A percentile compares a stretch with the other conserved stretches of the same genome.
Conservation (phyloP, 2,329 filamentous ascomycete species). For the Didymosphaeria variabile region DNA sequence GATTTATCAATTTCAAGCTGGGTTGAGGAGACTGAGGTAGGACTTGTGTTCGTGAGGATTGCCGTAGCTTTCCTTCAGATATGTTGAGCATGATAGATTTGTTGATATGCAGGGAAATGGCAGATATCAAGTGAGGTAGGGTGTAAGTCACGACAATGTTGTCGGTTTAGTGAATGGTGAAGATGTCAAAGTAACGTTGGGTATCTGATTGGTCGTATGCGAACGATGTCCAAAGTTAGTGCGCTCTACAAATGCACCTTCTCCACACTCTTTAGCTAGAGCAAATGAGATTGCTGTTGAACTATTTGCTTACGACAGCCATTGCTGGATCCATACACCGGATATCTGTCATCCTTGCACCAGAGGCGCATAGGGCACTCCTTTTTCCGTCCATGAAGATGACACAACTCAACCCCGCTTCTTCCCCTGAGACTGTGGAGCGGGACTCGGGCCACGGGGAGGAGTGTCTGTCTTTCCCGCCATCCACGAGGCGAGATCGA, state of each 20-base stretch:
- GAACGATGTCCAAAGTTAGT: background rate
- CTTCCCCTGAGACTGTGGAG: slow-evolving; percentile 27
- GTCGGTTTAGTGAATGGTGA: background rate
- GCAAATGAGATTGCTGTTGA: background rate
- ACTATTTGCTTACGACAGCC: background rate
- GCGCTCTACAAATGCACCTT: background rate
- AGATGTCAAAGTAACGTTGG: background rate
- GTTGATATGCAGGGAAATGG: background rate
- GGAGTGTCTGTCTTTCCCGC: slow-evolving; percentile 61
- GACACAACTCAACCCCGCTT: slow-evolving; percentile 18
- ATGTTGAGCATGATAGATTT: background rate
- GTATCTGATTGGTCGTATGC: background rate
- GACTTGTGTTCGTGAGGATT: background rate
- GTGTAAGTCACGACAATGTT: background rate
- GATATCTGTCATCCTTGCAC: background rate
- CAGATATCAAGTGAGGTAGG: too few relatives aligned
- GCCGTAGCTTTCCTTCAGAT: background rate
- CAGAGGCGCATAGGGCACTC: background rate
- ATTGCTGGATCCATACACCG: background rate
- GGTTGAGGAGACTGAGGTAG: background rate
- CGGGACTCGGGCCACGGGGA: slow-evolving; percentile 39
- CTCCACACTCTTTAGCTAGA: background rate
- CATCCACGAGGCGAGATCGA: slow-evolving; percentile 75
- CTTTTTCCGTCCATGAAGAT: background rate
- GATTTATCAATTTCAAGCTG: background rate